Base-by-base conservation (phyloP, 1,284 basidiomycete genomes). In the Trametes hirsuta region DNA sequence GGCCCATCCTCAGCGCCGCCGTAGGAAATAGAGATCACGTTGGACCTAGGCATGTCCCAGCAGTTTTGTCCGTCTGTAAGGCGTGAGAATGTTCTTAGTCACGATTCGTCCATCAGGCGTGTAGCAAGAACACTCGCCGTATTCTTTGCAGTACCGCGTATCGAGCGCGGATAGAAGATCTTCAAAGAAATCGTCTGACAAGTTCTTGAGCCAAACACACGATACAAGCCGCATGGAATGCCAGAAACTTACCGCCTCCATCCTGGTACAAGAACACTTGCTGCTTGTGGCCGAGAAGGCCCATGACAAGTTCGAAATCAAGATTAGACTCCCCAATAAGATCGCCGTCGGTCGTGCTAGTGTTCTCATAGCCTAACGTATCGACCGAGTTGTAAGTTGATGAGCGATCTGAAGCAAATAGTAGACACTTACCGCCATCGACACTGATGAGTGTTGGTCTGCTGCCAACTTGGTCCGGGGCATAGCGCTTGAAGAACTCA, bases 21-120 rank as follows among this genome's bases (percentile, higher is more conserved):
- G 65, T 84, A 86, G 0, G 84, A 86, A 1, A 80, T 79, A 9
- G 84, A 86, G 18, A 87, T 79, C 45, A 85, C 82, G 58, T 84
- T 75, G 10, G 84, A 75, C 37, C 60, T 35, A 55, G 70, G 56
- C 72, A 66, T 24, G 67, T 59, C 10, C 41, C 37, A 15, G 56
- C 48, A 50, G 6, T 40, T 30, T 30, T 30, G 30, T 0, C 30
- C 30, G 2, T 30, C 30, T 30, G 8, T 30, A 30, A 1, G 30
- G 8, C 30, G 30, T 1, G 30, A 30, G 30, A 4, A 1, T 11
- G 10, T 35, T 6, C 30, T 9, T 47, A 14, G n/a, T 48, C n/a
- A 24, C n/a, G 14, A 37, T 14, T 5, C 10, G 34, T 34, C 12
- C 22, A 18, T 0, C 24, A 6, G 8, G 8, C 9, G 5, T 6